Evolutionary conservation across 2,329 filamentous ascomycete species (phyloP).

Genomic region (Diplodia scrobiculata): DNA sequence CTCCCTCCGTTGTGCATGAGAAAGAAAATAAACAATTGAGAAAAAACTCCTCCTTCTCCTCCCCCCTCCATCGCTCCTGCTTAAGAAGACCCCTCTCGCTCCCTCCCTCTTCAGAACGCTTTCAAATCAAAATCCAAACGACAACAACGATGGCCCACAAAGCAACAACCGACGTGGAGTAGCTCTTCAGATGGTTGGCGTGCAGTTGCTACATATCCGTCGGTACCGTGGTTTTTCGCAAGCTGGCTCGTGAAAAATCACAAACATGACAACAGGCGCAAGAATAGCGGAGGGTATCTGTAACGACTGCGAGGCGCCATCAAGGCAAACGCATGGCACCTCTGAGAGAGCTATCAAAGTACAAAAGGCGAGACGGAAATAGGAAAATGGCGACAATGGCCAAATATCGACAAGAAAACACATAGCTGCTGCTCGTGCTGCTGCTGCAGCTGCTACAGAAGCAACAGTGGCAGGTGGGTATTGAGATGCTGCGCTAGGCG

Average conservation of each 20-base stretch:
- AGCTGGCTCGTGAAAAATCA: conserved; percentile 17
- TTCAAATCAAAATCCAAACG: conserved; percentile 9
- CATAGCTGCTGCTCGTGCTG: background rate
- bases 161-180: background rate
- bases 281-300: conserved; percentile 28
- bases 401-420: conserved; percentile 23
- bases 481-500: conserved; percentile 13
- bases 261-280: conserved; percentile 4
- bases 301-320: conserved; percentile 28
- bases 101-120: background rate
- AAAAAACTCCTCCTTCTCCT: background rate
- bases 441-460: background rate
- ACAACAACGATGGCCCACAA: conserved; percentile 1
- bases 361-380: conserved; percentile 9
- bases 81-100: background rate
- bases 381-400: background rate
- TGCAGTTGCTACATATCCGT: conserved; percentile 16
- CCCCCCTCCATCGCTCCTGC: background rate
- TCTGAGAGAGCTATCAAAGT: conserved; percentile 23
- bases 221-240: conserved; percentile 3
- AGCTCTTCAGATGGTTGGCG: conserved; percentile 10
- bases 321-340: conserved; percentile 18
- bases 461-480: background rate
- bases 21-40: background rate
- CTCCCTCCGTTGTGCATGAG: background rate